These are phyloP conservation scores for Rhodotorula babjevae DNA, from an alignment of 768 basidiomycete genomes.

Conservation along the genomic window DNA sequence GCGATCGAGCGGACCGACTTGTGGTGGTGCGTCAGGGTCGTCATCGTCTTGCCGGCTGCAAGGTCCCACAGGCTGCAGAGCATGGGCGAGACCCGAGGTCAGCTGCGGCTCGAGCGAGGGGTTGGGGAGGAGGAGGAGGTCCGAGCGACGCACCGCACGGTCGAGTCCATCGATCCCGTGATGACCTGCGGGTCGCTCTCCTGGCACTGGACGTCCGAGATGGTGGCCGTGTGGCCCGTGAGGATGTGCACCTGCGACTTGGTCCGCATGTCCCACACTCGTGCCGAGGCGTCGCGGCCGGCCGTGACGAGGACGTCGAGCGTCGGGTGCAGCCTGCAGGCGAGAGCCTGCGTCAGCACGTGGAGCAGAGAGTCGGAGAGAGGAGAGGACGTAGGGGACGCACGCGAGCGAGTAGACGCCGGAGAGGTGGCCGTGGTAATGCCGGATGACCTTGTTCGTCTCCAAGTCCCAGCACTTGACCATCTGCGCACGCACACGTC, in stretches of 20 bases:
- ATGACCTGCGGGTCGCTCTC: conserved; percentile 97
- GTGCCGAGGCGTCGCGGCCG: conserved; percentile 91
- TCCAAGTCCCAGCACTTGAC: conserved; percentile 99
- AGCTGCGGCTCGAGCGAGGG: not conserved
- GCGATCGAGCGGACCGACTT: conserved; percentile 92
- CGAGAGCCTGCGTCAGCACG: not conserved
- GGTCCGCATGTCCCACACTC: conserved; percentile 98
- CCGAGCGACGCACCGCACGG: conserved; percentile 62
- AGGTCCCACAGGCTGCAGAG: conserved; percentile 80
- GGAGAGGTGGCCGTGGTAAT: conserved; percentile 96
- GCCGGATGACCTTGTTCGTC: conserved; percentile 96
- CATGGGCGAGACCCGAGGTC: too few relatives aligned
- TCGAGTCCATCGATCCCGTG: conserved; percentile 97
- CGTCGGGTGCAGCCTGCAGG: conserved; percentile 75
- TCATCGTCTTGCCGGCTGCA: conserved; percentile 93
- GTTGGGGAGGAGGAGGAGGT: too few relatives aligned
- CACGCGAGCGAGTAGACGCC: conserved; percentile 84
- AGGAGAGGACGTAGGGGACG: conserved; percentile 24
- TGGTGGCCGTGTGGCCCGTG: conserved; percentile 86
- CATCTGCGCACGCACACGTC: conserved; percentile 61
- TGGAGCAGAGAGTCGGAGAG: not conserved
- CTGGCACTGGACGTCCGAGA: conserved; percentile 92
- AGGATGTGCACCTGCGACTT: conserved; percentile 93
- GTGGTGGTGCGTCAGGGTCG: conserved; percentile 97
- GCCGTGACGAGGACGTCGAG: conserved; percentile 91